Base-by-base conservation (phyloP, 768 basidiomycete species). In the Lactarius hatsudake region DNA sequence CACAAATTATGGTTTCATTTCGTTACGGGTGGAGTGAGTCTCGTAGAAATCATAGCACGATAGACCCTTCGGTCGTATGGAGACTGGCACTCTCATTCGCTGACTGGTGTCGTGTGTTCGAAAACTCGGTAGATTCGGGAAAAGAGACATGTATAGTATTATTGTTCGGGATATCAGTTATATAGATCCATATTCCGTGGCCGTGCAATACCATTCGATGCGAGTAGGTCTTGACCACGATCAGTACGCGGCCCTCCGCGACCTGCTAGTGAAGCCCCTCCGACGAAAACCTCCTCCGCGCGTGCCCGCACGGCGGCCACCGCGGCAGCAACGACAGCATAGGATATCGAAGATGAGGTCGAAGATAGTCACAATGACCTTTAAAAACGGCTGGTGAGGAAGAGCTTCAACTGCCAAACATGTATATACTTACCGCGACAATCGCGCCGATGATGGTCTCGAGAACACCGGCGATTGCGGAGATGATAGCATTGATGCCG, bases 351-450 rank as follows among this genome's bases (percentile, higher is more conserved):
- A 66, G 64, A 90, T 86, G 45, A 87, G 73, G 71, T 89, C 81
- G 71, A 87, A 84, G 65, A 89, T 88, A 0, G 86, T 84, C 12
- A 87, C 84, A 56, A 89, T 79, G 48, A 89, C 77, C 89, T 90
- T 69, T 10, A 0, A 15, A 15, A 59, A 42, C 30, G 28, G 17
- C 9, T 10, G 18, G 30, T 23, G 30, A 32, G 3, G 13, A 36
- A 9, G 1, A 32, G 30, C 7, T 32, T 32, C 3, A 3, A 32
- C 30, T 30, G 30, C 30, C 30, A 6, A 32, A 32, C 6, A 0
- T 32, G 3, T 6, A 8, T 6, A 8, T 32, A 6, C 30, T 32
- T 71, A 89, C 88, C n/a, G 78, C 81, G 15, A 84, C 86, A 66
- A 91, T 82, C 10, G 76, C 85, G 66, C 79, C 71, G 56, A 90